phyloP scores from a whole-genome alignment of 228 moss, liverwort and hornwort species.

The Sphagnum fallax region DNA sequence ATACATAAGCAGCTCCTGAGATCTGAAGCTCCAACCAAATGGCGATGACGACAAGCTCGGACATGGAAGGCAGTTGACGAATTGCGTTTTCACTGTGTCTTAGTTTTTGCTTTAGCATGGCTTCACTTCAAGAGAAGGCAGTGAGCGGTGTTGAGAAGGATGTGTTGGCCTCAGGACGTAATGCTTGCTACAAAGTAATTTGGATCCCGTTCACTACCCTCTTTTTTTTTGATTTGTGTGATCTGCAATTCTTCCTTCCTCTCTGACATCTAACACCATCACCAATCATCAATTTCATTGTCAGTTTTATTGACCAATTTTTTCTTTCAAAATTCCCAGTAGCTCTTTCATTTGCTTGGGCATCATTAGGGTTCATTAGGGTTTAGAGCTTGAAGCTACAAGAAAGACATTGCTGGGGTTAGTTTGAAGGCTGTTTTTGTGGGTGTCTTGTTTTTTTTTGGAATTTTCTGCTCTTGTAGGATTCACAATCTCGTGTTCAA shows the following conservation, averaged over 20 bases:
- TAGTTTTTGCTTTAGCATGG: no score
- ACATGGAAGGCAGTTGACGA: no score
- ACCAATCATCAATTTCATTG: background rate
- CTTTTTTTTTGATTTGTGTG: background rate
- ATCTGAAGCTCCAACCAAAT: no score
- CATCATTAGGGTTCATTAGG: background rate
- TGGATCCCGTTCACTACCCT: background rate
- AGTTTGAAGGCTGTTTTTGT: no score
- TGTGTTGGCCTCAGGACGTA: conserved; percentile 61
- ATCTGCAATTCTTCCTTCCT: background rate
- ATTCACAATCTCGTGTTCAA: no score
- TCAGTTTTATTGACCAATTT: background rate
- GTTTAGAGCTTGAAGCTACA: background rate
- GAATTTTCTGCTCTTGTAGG: no score
- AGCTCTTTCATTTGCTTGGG: background rate
- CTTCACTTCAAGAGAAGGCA: background rate
- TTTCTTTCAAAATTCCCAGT: background rate
- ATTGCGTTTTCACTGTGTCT: no score
- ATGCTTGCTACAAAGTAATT: conserved; percentile 64
- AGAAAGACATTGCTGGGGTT: no score
- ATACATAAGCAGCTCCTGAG: no score
- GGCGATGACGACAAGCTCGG: no score
- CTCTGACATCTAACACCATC: background rate
- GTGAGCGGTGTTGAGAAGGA: conserved; percentile 34
- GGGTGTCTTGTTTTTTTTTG: no score